Percentiles rank a stretch among this genome's conserved stretches.
Conservation (phyloP, 1,284 basidiomycete genomes). For the Phellopilus nigrolimitatus region DNA sequence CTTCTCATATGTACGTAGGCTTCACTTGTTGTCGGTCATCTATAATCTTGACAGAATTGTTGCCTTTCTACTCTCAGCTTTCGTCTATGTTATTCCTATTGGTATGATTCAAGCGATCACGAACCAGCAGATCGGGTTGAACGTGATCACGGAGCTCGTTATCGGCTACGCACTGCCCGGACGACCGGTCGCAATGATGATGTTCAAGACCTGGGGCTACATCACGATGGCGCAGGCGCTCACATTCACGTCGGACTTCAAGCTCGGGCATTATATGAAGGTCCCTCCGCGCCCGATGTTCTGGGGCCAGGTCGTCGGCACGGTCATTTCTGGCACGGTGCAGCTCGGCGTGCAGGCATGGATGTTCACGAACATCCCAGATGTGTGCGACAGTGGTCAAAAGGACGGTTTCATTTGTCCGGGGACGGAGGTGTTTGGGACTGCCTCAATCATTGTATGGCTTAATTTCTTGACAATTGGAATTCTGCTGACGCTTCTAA, state of each 20-base stretch:
- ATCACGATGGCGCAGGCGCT: conserved; percentile 34
- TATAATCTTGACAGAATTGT: conserved; percentile 32
- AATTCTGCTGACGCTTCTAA: not conserved
- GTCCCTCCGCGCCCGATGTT: conserved; percentile 32
- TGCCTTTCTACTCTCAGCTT: conserved; percentile 28
- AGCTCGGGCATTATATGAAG: conserved; percentile 32
- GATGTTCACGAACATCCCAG: conserved; percentile 33
- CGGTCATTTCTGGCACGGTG: conserved; percentile 32
- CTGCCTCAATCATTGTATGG: conserved; percentile 22
- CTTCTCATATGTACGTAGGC: conserved; percentile 18
- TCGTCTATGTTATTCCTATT: conserved; percentile 35
- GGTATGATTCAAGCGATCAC: conserved; percentile 38
- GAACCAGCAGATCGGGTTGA: conserved; percentile 35
- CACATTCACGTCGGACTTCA: conserved; percentile 32
- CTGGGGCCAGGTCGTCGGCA: conserved; percentile 34
- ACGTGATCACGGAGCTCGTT: conserved; percentile 30
- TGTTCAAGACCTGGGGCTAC: conserved; percentile 39
- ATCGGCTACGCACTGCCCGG: conserved; percentile 34
- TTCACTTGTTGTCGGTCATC: conserved; percentile 22
- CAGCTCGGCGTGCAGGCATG: conserved; percentile 32
- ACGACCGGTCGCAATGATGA: conserved; percentile 39
- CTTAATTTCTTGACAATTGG: not conserved
- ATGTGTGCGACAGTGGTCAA: conserved; percentile 20
- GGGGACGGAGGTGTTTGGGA: conserved; percentile 37
- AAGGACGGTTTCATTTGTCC: conserved; percentile 40